Evolutionary conservation across 2,329 filamentous ascomycete genomes (phyloP), one percentile per base, ranked within the genome.

Genomic region (Trichoderma brevicompactum): DNA sequence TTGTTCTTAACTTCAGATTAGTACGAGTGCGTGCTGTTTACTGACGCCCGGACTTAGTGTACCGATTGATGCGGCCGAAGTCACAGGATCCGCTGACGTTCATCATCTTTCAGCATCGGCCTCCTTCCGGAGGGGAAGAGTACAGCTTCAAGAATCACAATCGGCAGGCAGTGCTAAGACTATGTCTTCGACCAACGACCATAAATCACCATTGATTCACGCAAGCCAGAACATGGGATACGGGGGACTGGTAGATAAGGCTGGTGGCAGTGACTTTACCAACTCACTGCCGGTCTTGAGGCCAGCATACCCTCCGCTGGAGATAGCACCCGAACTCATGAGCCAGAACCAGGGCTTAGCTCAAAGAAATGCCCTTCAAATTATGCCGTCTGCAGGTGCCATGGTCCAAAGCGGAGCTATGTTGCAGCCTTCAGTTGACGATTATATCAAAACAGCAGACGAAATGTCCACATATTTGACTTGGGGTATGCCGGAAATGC

Each of bases 381-480:
- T 28, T 48, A 65, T 64, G 41, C 64, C 64, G 7, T 48, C 64
- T 28, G 58, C 64, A 15, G 58, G 34, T 43, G 58, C 64, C 49
- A 66, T 67, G 65, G 64, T 43, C 46, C 69, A 69, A 48, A 62
- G 50, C 15, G 61, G 64, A n/a, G 52, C 66, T 10, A 67, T 65
- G 15, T 65, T 67, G 8, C 63, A 70, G 43, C 68, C 68, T 7
- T 69, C 71, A 5, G 68, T 66, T 2, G 68, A 70, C 43, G 71
- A 73, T 28, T 72, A 73, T 54, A 69, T 72, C 49, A 68, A 68
- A 41, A 67, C 69, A 15, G 71, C 71, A 4, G 71, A 70, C 48
- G 70, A 73, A 53, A 73, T 73, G 70, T 70, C 70, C 7, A 62
- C 67, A 13, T 68, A 69, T 44, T 54, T 73, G 34, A 72, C 71